Evolutionary conservation across 768 basidiomycete species (phyloP), one percentile per base, ranked within the genome.

Genomic region (Heimioporus sp.): DNA sequence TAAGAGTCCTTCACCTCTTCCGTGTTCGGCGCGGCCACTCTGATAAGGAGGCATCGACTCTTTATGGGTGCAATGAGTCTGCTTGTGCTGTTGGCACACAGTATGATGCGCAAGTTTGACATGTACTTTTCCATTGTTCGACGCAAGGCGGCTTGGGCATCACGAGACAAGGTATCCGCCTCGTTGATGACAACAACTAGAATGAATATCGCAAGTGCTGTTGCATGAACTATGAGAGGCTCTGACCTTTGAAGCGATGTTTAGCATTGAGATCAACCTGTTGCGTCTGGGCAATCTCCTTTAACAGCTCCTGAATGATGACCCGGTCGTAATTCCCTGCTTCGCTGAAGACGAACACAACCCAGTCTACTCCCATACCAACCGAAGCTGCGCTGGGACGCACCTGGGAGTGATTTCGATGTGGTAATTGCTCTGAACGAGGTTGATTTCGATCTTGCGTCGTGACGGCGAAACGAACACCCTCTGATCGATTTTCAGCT

Each of bases 61-160:
- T 90, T 88, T 65, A 99, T 99, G 5, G 96, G 97, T 1, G 94
- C 93, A 64, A 99, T 98, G 48, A 99, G 86, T 58, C 87, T 87
- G 65, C 89, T 90, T 4, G 96, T 98, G 65, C 90, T 93, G 69
- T 94, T 95, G 19, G 95, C 94, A 66, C 95, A 98, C 1, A 99
- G 79, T 59, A 99, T 96, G 62, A 99, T 87, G 28, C 96, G 85
- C 82, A 99, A 82, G 68, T 98, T 99, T 38, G 87, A 85, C 90
- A 97, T 98, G 76, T 96, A 98, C 71, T 98, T 98, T 67, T 99
- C 96, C 96, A 98, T 99, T 10, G 96, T 99, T 51, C 96, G 80
- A 63, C 96, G 86, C 32, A 99, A 80, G 9, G 96, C 96, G 0
- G 96, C 94, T 74, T 99, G 96, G 1, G 96, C 96, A 72, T 99